Base-by-base conservation (phyloP, 2,329 filamentous ascomycete species). In the Paramyrothecium sp. region DNA sequence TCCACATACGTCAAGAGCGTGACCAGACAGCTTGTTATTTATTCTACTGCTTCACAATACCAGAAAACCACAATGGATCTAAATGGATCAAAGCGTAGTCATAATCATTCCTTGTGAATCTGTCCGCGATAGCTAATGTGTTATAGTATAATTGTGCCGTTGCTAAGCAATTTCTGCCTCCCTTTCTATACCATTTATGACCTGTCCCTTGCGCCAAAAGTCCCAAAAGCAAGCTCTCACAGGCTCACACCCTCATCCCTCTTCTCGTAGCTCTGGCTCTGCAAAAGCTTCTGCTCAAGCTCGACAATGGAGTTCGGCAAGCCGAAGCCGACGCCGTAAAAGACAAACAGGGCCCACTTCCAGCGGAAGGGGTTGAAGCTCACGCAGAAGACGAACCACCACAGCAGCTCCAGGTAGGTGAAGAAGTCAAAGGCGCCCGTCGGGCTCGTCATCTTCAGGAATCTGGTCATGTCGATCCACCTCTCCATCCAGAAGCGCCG, bases 271-370 rank as follows among this genome's bases (percentile, higher is more conserved):
- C 81, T 79, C 49, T 83, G 57, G 1, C 80, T 80, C 61, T 86
- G 82, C 54, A 86, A 74, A 7, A 90, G 61, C 58, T 70, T 75
- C 63, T 88, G 83, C 74, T 96, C 91, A 17, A 82, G 75, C 61
- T 83, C 76, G 1, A 94, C 87, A 23, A 95, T 78, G 16, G 75
- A 78, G 71, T 83, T 79, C 0, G 91, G 91, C 51, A 95, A 68
- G 20, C 78, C 78, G 48, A 83, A 79, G 0, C 89, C 90, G 30
- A 94, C 70, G 0, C 92, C 91, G 58, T 89, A 89, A 65, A 96
- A 87, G 17, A 96, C 90, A 69, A 96, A 96, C 0, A 87, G 69
- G 0, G 88, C 90, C 92, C 91, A 96, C 77, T 96, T 96, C 91
- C 91, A 96, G 10, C 91, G 78, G 72, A 96, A 96, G 0, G 92